Evolutionary conservation across 306 rosid genomes (phyloP).

Genomic region (Hylodesmum podocarpum): DNA sequence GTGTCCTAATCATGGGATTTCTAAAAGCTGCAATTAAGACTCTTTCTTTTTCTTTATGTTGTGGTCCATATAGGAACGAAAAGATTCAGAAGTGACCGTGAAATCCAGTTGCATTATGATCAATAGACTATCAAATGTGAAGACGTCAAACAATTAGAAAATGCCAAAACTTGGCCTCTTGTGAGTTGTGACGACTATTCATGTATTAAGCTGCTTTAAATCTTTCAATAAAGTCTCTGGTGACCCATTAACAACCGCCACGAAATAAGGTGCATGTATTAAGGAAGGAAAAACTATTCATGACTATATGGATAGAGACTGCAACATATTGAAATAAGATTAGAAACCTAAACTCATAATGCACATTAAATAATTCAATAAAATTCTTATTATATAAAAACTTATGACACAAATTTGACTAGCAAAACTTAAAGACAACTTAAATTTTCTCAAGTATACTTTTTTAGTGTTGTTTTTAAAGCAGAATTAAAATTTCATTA

Average conservation of each 20-base stretch:
- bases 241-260: no score
- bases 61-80: slow-evolving; percentile 37
- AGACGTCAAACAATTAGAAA: slow-evolving; percentile 39
- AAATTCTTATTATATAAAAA: neutral
- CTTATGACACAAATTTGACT: neutral
- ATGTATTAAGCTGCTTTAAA: no score
- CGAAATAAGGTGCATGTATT: no score
- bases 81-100: slow-evolving; percentile 33
- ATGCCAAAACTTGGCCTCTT: slow-evolving; percentile 42
- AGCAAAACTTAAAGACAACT: neutral
- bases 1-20: slow-evolving; percentile 32
- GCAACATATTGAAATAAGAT: slow-evolving; percentile 24
- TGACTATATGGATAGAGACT: slow-evolving; percentile 7
- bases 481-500: no score
- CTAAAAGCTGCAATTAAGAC: slow-evolving; percentile 33
- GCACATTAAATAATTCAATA: neutral
- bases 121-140: slow-evolving; percentile 19
- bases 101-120: slow-evolving; percentile 38
- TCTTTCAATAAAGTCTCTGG: no score
- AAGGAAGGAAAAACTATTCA: slow-evolving; percentile 31
- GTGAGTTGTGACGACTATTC: slow-evolving; percentile 2
- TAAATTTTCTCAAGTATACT: no score
- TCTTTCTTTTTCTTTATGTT: slow-evolving; percentile 31
- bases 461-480: no score
- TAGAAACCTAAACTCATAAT: slow-evolving; percentile 25